phyloP scores from a whole-genome alignment of 2,329 filamentous ascomycete species.

The Tolypocladium ovalisporum region DNA sequence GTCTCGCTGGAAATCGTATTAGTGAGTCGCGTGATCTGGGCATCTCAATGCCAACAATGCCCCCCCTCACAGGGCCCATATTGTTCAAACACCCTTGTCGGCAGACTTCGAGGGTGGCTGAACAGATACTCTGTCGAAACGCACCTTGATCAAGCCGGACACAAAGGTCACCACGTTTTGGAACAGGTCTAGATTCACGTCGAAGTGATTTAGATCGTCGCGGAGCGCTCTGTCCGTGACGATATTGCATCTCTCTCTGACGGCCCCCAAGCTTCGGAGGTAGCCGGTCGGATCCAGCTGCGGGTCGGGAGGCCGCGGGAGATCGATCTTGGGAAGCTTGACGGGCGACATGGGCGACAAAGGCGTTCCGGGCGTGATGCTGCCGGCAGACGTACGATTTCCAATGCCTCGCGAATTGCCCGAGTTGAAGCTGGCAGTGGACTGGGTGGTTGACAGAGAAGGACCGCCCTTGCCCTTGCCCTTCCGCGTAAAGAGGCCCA shows the following conservation, averaged over 20 bases:
- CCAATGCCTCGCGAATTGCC: slow-evolving; percentile 33
- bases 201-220: slow-evolving; percentile 75
- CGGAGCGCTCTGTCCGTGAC: slow-evolving; percentile 66
- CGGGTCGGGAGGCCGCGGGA: slow-evolving; percentile 80
- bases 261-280: slow-evolving; percentile 77
- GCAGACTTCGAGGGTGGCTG: not conserved
- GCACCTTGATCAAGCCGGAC: slow-evolving; percentile 87
- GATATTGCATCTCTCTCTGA: slow-evolving; percentile 67
- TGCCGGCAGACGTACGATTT: slow-evolving; percentile 41
- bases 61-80: not conserved
- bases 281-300: slow-evolving; percentile 81
- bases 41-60: not conserved
- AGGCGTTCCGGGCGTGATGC: slow-evolving; percentile 34
- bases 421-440: slow-evolving; percentile 41
- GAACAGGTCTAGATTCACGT: slow-evolving; percentile 80
- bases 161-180: slow-evolving; percentile 75
- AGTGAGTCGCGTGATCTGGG: not conserved
- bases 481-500: slow-evolving; percentile 48
- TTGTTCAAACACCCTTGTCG: not conserved
- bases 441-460: slow-evolving; percentile 31
- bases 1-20: slow-evolving; percentile 29
- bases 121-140: slow-evolving; percentile 8
- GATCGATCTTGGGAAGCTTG: slow-evolving; percentile 61
- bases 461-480: slow-evolving; percentile 36
- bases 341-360: slow-evolving; percentile 38